These are phyloP conservation scores for Venturia effusa DNA, from an alignment of 2,329 filamentous ascomycete genomes.

Conservation along the genomic window DNA sequence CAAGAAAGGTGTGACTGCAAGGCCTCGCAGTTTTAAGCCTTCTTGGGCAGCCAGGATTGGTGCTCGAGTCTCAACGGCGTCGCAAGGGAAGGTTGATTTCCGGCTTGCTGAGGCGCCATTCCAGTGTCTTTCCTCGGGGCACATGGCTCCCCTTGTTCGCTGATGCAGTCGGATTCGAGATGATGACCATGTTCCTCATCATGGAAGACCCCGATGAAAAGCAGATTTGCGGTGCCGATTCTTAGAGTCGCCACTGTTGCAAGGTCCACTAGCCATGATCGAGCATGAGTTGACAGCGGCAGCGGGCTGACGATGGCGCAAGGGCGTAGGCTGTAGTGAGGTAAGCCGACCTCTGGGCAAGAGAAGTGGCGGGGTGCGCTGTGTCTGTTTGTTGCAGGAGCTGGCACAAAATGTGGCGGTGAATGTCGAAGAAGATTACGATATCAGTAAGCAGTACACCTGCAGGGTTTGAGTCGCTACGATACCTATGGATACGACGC, in stretches of 20 bases:
- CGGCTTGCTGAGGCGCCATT: not conserved
- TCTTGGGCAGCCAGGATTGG: not conserved
- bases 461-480: too few species aligned
- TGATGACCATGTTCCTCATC: not conserved
- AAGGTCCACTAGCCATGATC: not conserved
- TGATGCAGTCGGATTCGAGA: not conserved
- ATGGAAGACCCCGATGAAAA: not conserved
- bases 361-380: not conserved
- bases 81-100: not conserved
- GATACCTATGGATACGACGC: too few species aligned
- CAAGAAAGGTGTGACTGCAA: not conserved
- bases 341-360: not conserved
- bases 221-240: not conserved
- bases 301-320: not conserved
- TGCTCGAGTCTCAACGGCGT: not conserved
- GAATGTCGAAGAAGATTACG: too few species aligned
- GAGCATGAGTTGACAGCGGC: not conserved
- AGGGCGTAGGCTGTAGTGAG: not conserved
- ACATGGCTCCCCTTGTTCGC: too few species aligned
- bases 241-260: not conserved
- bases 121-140: too few species aligned
- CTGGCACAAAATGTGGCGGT: too few species aligned
- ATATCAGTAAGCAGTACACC: too few species aligned
- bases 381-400: not conserved
- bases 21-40: not conserved